These are phyloP conservation scores for Brassica hybrid DNA, from an alignment of 441 rosid genomes.

Conservation along the genomic window DNA sequence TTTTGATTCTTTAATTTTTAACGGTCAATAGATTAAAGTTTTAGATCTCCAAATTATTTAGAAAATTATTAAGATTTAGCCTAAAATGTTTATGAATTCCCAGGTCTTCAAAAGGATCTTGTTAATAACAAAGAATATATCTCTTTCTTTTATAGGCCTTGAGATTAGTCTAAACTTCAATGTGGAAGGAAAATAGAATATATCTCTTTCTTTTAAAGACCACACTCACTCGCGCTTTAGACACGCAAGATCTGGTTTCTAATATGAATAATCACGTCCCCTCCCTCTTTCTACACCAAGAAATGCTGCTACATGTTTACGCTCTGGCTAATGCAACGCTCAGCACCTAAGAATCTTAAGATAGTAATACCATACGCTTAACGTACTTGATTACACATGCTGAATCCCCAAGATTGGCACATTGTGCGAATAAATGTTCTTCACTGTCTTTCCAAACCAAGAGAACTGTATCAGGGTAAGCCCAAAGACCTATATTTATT, in stretches of 20 bases:
- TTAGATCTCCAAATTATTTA: background rate
- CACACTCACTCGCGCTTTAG: slow-evolving; percentile 37
- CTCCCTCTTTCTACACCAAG: slow-evolving; percentile 37
- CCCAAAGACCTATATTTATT: no score
- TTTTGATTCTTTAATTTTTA: background rate
- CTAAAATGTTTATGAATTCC: background rate
- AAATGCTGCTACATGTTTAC: slow-evolving; percentile 37
- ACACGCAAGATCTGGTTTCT: slow-evolving; percentile 41
- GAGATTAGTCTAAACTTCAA: background rate
- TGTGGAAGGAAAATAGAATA: background rate
- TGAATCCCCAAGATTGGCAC: slow-evolving; percentile 98
- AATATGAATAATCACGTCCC: slow-evolving; percentile 13
- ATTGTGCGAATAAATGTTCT: slow-evolving; percentile 71
- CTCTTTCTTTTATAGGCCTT: background rate
- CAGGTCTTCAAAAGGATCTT: background rate
- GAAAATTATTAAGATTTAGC: background rate
- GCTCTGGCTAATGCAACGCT: slow-evolving; percentile 17
- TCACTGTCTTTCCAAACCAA: slow-evolving; percentile 76
- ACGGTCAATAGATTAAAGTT: background rate
- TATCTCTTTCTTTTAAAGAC: slow-evolving; percentile 2
- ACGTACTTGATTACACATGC: slow-evolving; percentile 86
- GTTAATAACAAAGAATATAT: background rate
- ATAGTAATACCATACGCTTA: slow-evolving; percentile 30
- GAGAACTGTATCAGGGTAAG: slow-evolving; percentile 56
- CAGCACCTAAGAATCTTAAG: slow-evolving; percentile 28